phyloP scores from a whole-genome alignment of 2,329 filamentous ascomycete species.

The Xylariaceae sp. region DNA sequence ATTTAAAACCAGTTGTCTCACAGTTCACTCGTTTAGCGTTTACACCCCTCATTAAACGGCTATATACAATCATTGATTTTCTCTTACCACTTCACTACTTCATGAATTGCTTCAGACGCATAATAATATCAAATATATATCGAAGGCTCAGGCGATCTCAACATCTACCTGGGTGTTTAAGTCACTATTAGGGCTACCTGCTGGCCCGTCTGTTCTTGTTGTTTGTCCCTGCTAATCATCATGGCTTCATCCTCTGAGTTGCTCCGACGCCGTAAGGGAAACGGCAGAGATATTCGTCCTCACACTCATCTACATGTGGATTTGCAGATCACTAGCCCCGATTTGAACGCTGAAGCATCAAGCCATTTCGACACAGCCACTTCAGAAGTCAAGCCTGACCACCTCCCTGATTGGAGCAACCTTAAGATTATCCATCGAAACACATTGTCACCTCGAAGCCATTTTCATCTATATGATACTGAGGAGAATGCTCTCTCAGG shows the following conservation, averaged over 20 bases:
- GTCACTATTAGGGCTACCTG: neutral
- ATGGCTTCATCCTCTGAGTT: constrained; percentile 5
- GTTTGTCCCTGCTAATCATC: neutral
- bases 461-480: constrained; percentile 60
- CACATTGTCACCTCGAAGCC: constrained; percentile 61
- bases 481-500: constrained; percentile 55
- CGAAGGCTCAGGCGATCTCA: too few relatives aligned
- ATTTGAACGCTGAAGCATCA: neutral
- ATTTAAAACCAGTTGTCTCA: too few relatives aligned
- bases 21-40: neutral
- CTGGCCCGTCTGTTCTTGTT: neutral
- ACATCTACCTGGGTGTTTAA: neutral
- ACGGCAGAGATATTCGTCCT: constrained; percentile 25
- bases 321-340: constrained; percentile 22
- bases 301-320: constrained; percentile 34
- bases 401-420: constrained; percentile 66
- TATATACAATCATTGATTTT: neutral
- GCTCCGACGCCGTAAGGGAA: neutral
- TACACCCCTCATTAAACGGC: neutral
- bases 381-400: constrained; percentile 39
- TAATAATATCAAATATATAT: too few relatives aligned
- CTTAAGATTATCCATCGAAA: constrained; percentile 65
- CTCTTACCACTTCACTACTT: too few relatives aligned
- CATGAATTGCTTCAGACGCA: too few relatives aligned
- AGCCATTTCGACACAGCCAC: neutral